These are phyloP conservation scores for Trametes cingulata DNA, from an alignment of 768 basidiomycete species.

Conservation along the genomic window DNA sequence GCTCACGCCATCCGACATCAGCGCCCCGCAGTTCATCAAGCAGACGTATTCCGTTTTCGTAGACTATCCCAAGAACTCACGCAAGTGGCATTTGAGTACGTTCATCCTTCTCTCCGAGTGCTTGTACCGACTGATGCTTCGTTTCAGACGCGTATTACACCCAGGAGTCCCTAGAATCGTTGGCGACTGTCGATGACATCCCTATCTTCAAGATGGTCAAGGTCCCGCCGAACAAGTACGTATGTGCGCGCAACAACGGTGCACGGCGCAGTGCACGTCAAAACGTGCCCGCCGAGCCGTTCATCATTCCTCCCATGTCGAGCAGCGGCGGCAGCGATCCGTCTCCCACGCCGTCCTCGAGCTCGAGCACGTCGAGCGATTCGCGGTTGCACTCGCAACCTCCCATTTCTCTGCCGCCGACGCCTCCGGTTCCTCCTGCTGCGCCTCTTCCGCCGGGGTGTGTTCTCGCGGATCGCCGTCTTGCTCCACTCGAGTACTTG, in stretches of 20 bases:
- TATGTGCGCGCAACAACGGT: constrained; percentile 53
- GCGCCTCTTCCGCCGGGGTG: constrained; percentile 14
- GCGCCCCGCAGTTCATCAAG: constrained; percentile 36
- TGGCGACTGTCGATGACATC: constrained; percentile 61
- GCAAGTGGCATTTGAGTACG: constrained; percentile 44
- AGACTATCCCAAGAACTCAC: constrained; percentile 28
- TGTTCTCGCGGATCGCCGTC: constrained; percentile 15
- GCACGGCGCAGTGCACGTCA: constrained; percentile 19
- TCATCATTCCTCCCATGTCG: not conserved
- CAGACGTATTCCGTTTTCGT: constrained; percentile 43
- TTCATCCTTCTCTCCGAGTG: not conserved
- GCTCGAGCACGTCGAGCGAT: constrained; percentile 12
- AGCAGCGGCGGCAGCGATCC: not conserved
- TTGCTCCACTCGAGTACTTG: constrained; percentile 33
- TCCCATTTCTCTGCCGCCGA: constrained; percentile 4
- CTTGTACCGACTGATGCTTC: not conserved
- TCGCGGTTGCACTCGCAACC: not conserved
- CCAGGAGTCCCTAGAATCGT: constrained; percentile 55
- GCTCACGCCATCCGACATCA: constrained; percentile 10
- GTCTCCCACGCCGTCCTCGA: constrained; percentile 1
- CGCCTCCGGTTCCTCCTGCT: constrained; percentile 1
- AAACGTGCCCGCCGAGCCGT: not conserved
- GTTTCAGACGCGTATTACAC: constrained; percentile 75
- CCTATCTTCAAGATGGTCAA: constrained; percentile 51
- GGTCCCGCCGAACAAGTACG: constrained; percentile 63